A percentile compares a stretch with the other conserved stretches of the same genome.
These are phyloP conservation scores for Fusarium zealandicum DNA, from an alignment of 2,329 filamentous ascomycete genomes.

Conservation along the genomic window DNA sequence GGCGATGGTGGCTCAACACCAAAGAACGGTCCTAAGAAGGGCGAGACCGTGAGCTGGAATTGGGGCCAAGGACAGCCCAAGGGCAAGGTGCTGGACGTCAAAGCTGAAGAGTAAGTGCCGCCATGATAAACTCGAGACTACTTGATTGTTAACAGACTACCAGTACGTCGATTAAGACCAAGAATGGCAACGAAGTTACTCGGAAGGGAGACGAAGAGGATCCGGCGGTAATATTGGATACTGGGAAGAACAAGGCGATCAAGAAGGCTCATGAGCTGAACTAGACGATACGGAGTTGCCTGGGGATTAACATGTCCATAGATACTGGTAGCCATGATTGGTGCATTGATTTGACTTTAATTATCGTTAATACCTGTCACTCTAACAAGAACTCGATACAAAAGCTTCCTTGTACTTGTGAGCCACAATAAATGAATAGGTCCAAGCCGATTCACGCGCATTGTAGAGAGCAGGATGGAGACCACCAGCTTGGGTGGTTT, in stretches of 20 bases:
- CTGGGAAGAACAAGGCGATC: slow-evolving; percentile 53
- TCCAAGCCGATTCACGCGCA: too few species aligned
- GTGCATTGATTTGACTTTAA: too few species aligned
- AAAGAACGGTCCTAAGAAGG: slow-evolving; percentile 47
- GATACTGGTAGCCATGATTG: neutral
- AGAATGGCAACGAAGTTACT: slow-evolving; percentile 51
- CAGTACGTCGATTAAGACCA: slow-evolving; percentile 46
- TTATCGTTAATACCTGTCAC: too few species aligned
- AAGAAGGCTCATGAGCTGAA: slow-evolving; percentile 52
- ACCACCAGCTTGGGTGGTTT: too few species aligned
- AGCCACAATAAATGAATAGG: too few species aligned
- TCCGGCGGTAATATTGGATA: slow-evolving; percentile 53
- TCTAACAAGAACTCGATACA: too few species aligned
- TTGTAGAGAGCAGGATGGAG: too few species aligned
- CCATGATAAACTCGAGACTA: neutral
- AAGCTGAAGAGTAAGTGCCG: slow-evolving; percentile 48
- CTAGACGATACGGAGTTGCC: neutral
- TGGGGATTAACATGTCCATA: neutral
- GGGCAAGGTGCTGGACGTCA: slow-evolving; percentile 55
- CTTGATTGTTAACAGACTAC: neutral
- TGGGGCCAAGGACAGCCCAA: slow-evolving; percentile 54
- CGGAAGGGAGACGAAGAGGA: slow-evolving; percentile 51
- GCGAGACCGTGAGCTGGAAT: slow-evolving; percentile 56
- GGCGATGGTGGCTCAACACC: slow-evolving; percentile 20
- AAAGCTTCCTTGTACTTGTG: too few species aligned